Evolutionary conservation across 768 basidiomycete genomes (phyloP), one percentile per base, ranked within the genome.

Genomic region (Fistulinella prunicolor): DNA sequence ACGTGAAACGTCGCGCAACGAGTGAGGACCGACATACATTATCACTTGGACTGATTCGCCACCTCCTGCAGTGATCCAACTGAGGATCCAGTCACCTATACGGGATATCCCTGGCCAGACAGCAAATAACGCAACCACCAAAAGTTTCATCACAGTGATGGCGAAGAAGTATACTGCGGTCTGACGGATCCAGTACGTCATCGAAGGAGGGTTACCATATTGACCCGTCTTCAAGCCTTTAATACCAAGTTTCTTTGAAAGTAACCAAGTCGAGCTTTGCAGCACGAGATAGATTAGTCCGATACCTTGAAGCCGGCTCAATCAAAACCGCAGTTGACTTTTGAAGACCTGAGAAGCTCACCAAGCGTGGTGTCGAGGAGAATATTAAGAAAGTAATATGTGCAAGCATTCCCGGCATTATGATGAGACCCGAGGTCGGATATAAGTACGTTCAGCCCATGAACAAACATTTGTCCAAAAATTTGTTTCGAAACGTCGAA

Each of bases 401-500:
- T 85, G 56, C 95, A 98, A 5, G 95, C 92, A 65, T 97, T 96
- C 34, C 81, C 78, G 14, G 79, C 75, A 0, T 79, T 78, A 47
- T 81, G 74, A 35, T 81, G 71, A 1, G 93, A 91, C 21, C 85
- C 81, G 26, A 91, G 56, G 57, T 82, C 82, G 22, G 93, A 93
- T 42, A 91, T 81, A 29, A 92, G 70, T 19, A 93, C 77, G 63
- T 94, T 94, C 36, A 80, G 72, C 3, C 78, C 79, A 61, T 94
- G 90, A 4, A 93, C 81, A 59, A 89, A 86, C 72, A 86, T 74
- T 60, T 89, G 86, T 38, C 90, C 95, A 13, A 88, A 76, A 45
- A 96, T 72, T 73, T 97, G 94, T 66, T 96, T 96, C 3, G 85
- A 86, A 5, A 96, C 88, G 59, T 96, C 94, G 65, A 89, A 93